A percentile compares a stretch with the other conserved stretches of the same genome.
Evolutionary conservation across 148 eudicot species (phyloP).

Genomic region (Rhododendron molle): DNA sequence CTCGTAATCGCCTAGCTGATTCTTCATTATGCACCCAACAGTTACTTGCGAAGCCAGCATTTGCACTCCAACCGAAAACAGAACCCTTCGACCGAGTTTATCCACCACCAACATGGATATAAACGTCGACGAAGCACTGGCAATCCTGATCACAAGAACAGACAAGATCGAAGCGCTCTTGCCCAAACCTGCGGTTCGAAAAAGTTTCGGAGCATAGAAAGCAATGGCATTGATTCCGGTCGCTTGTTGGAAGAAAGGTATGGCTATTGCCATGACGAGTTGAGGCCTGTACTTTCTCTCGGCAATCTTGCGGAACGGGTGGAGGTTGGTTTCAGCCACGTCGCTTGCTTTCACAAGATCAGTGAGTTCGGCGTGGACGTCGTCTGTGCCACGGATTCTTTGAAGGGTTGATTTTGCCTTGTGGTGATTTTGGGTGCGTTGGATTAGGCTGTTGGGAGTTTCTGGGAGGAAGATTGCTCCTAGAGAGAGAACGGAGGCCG

Average conservation of each 20-base stretch:
- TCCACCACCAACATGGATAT: slow-evolving; percentile 5
- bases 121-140: background rate
- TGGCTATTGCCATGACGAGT: background rate
- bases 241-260: slow-evolving; percentile 21
- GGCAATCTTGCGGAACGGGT: slow-evolving; percentile 10
- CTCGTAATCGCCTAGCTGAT: background rate
- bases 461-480: slow-evolving; percentile 37
- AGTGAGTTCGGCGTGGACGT: slow-evolving; percentile 31
- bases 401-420: slow-evolving; percentile 24
- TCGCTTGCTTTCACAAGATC: slow-evolving; percentile 32
- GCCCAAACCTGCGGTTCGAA: slow-evolving; percentile 35
- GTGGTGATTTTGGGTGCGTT: slow-evolving; percentile 12
- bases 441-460: slow-evolving; percentile 40
- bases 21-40: background rate
- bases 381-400: slow-evolving; percentile 26
- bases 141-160: background rate
- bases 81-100: background rate
- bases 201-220: slow-evolving; percentile 37
- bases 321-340: slow-evolving; percentile 9
- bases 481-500: slow-evolving; percentile 21
- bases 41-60: background rate
- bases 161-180: slow-evolving; percentile 21
- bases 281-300: slow-evolving; percentile 16
- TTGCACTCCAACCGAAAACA: slow-evolving; percentile 7
- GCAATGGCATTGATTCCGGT: slow-evolving; percentile 34